Conservation (phyloP, 108 stramenopile species). For the Mayamaea pseudoterrestris region DNA sequence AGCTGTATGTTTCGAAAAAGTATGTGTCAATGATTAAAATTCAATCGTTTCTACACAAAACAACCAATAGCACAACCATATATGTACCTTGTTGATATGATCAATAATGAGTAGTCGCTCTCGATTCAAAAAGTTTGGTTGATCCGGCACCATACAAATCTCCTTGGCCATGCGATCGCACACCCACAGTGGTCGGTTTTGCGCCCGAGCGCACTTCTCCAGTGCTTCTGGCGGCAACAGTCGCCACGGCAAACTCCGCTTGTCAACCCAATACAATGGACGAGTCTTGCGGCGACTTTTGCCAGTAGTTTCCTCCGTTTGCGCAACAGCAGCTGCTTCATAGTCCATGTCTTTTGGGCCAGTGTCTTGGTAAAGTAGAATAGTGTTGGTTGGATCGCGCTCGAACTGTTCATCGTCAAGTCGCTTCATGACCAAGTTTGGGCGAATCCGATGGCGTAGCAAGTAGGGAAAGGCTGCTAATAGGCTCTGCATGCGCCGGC, state of each 20-base stretch:
- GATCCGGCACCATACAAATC: conserved; percentile 28
- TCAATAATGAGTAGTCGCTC: conserved; percentile 56
- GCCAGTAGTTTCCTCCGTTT: conserved; percentile 50
- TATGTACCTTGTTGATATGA: conserved; percentile 33
- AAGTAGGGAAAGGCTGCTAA: conserved; percentile 79
- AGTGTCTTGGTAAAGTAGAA: conserved; percentile 62
- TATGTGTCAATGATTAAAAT: too few species aligned
- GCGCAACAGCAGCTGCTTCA: conserved; percentile 31
- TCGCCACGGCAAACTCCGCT: conserved; percentile 74
- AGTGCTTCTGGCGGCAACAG: conserved; percentile 47
- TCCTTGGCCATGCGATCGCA: conserved; percentile 46
- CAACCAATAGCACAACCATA: too few species aligned
- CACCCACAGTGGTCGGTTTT: conserved; percentile 52
- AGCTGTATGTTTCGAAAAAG: too few species aligned
- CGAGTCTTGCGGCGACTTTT: conserved; percentile 50
- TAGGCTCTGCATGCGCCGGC: conserved; percentile 48
- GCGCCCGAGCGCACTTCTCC: conserved; percentile 64
- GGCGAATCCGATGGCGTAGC: conserved; percentile 68
- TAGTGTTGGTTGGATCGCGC: conserved; percentile 63
- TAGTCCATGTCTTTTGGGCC: conserved; percentile 19
- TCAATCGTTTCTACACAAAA: too few species aligned
- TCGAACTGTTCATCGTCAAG: conserved; percentile 45
- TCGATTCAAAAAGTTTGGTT: conserved; percentile 35
- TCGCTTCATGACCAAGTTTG: conserved; percentile 48
- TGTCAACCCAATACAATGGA: conserved; percentile 75